Evolutionary conservation across 176 grass and related monocot species (phyloP).

Genomic region (Secale cereale): DNA sequence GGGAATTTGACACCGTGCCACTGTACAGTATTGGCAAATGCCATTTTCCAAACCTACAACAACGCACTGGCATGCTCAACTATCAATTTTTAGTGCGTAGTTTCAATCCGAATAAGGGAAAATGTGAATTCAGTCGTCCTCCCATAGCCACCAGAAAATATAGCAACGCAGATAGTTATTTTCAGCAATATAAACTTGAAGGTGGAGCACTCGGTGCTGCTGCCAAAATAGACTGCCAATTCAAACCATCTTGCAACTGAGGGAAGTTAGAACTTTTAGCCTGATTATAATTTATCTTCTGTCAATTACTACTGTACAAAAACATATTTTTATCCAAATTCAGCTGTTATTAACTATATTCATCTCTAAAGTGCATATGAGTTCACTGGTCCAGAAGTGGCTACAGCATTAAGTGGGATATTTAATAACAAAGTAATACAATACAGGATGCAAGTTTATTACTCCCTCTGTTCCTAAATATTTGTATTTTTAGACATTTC

Average conservation of each 20-base stretch:
- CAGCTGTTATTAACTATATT: background rate
- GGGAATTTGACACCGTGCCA: background rate
- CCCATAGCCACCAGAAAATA: too few relatives aligned
- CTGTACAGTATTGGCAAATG: too few relatives aligned
- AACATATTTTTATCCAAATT: background rate
- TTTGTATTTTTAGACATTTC: too few relatives aligned
- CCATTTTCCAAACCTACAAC: too few relatives aligned
- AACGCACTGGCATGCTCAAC: too few relatives aligned
- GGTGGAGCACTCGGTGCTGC: background rate
- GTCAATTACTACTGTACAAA: slow-evolving; percentile 1
- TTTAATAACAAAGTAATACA: background rate
- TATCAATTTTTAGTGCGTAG: too few relatives aligned
- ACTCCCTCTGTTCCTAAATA: too few relatives aligned
- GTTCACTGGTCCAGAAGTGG: background rate
- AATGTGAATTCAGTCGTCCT: too few relatives aligned
- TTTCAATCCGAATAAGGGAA: too few relatives aligned
- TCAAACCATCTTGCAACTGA: background rate
- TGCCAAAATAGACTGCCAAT: background rate
- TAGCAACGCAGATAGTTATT: background rate
- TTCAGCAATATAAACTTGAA: slow-evolving; percentile 6
- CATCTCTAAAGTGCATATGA: background rate
- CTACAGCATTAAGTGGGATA: background rate
- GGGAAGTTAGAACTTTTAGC: background rate
- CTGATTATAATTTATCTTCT: background rate
- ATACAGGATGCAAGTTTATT: background rate